phyloP scores from a whole-genome alignment of 495 filamentous ascomycete species.

The Penicillium subrubescens region DNA sequence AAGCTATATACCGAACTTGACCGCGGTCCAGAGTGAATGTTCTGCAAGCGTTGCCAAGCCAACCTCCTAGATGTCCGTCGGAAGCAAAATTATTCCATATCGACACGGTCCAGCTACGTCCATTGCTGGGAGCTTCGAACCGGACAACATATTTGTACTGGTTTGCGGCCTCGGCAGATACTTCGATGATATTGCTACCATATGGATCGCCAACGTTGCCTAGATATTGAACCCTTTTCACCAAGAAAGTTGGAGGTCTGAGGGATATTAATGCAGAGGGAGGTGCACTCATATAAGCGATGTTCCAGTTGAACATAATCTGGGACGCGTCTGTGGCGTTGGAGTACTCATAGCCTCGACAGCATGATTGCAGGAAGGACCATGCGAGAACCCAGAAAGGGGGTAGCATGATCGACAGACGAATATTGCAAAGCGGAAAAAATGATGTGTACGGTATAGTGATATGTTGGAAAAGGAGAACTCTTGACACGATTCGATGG shows the following conservation, averaged over 20 bases:
- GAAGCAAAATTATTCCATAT: slow-evolving; percentile 5
- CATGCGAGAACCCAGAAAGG: neutral
- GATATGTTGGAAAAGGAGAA: neutral
- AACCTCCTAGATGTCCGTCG: neutral
- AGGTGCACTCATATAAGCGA: neutral
- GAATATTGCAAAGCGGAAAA: neutral
- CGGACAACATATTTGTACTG: slow-evolving; percentile 3
- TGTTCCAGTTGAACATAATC: neutral
- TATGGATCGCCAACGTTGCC: neutral
- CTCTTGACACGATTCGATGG: neutral
- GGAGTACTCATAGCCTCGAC: neutral
- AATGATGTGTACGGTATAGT: neutral
- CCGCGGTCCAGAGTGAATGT: neutral
- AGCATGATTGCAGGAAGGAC: neutral
- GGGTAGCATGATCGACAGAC: neutral
- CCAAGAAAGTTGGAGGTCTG: neutral
- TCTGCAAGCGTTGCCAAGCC: slow-evolving; percentile 4
- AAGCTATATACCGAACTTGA: slow-evolving; percentile 1
- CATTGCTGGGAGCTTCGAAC: neutral
- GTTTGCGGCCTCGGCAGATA: neutral
- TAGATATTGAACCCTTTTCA: neutral
- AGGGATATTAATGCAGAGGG: neutral
- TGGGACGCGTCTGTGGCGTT: neutral
- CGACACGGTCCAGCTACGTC: neutral
- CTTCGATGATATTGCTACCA: slow-evolving; percentile 4